phyloP scores from a whole-genome alignment of 2,329 filamentous ascomycete species.

The Acephala macrosclerotiorum region DNA sequence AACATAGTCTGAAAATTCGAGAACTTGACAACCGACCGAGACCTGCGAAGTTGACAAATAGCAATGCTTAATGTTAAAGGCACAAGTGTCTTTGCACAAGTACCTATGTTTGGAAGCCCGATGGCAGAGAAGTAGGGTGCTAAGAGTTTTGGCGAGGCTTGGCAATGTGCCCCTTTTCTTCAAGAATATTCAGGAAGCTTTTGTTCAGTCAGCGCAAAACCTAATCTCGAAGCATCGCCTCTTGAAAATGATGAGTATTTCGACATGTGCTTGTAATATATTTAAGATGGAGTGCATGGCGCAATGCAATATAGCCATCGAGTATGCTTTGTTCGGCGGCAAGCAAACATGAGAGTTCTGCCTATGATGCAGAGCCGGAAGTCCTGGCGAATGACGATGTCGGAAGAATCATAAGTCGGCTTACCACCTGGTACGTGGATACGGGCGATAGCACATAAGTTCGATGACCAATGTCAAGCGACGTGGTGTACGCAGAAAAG shows the following conservation, averaged over 20 bases:
- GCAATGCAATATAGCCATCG: not conserved
- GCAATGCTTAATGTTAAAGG: too few species aligned
- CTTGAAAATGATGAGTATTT: not conserved
- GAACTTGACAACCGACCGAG: too few species aligned
- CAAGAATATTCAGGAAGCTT: too few species aligned
- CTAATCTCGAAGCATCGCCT: too few species aligned
- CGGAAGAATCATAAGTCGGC: not conserved
- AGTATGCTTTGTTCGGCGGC: not conserved
- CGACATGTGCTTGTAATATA: not conserved
- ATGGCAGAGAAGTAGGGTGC: too few species aligned
- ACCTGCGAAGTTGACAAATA: too few species aligned
- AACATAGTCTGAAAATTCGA: not conserved
- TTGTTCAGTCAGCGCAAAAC: too few species aligned
- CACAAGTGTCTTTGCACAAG: too few species aligned
- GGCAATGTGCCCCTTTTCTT: too few species aligned
- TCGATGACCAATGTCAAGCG: not conserved
- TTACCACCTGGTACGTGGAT: not conserved
- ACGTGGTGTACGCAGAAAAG: not conserved
- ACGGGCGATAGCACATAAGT: not conserved
- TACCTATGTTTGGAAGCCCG: too few species aligned
- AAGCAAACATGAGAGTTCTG: not conserved
- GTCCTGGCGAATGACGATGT: not conserved
- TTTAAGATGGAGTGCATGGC: not conserved
- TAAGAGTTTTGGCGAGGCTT: too few species aligned
- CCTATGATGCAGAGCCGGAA: not conserved